Conservation (phyloP, 345 rosid genomes). For the Leavenworthia alabamica region DNA sequence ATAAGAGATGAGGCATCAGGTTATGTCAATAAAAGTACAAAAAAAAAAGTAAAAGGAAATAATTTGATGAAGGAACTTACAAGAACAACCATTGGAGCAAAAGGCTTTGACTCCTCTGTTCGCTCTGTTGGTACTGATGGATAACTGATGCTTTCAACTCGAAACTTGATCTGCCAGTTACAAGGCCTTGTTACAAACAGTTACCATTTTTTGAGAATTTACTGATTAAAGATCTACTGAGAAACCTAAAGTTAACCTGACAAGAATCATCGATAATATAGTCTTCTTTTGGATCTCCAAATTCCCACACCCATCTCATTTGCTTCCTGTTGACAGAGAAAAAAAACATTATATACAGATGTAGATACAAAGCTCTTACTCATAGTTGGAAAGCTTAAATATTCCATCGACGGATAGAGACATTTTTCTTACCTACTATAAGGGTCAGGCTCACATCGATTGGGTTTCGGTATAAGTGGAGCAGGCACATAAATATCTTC, state of each 20-base stretch:
- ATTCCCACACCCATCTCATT: slow-evolving; percentile 73
- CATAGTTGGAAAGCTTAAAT: background rate
- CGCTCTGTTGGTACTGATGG: slow-evolving; percentile 66
- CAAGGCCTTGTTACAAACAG: slow-evolving; percentile 6
- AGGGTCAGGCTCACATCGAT: slow-evolving; percentile 44
- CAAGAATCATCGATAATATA: slow-evolving; percentile 52
- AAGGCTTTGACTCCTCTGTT: slow-evolving; percentile 55
- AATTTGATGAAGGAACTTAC: slow-evolving; percentile 43
- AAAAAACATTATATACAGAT: background rate
- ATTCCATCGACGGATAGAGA: background rate
- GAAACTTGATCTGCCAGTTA: slow-evolving; percentile 60
- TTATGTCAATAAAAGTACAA: background rate
- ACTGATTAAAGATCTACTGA: background rate
- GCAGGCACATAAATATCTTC: slow-evolving; percentile 65
- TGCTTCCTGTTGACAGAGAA: slow-evolving; percentile 39
- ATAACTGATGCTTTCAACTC: slow-evolving; percentile 48
- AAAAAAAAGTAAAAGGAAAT: background rate
- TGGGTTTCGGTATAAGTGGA: slow-evolving; percentile 51
- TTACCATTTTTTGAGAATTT: background rate
- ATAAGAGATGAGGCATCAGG: background rate
- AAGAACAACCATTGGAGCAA: slow-evolving; percentile 78
- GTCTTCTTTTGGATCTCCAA: slow-evolving; percentile 18
- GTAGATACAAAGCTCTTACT: background rate
- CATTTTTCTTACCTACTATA: slow-evolving; percentile 37
- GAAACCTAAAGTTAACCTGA: slow-evolving; percentile 38